A percentile compares a stretch with the other conserved stretches of the same genome.
Evolutionary conservation across 1,284 basidiomycete species (phyloP).

Genomic region (Irpex lacteus): DNA sequence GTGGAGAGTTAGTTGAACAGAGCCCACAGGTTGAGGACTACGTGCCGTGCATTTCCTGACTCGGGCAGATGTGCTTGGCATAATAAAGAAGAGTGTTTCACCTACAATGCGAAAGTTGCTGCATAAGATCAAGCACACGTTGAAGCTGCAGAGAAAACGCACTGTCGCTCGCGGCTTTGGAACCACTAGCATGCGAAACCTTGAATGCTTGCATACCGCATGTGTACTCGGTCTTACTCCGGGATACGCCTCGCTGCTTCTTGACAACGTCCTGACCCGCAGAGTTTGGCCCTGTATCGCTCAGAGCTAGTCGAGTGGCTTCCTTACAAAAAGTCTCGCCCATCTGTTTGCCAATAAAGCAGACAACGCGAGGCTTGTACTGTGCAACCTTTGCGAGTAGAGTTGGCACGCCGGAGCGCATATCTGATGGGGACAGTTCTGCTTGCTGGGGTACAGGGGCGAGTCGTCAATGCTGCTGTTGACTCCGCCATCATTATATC

Average conservation of each 20-base stretch:
- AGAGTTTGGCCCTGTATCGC: too few species aligned
- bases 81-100: slow-evolving; percentile 65
- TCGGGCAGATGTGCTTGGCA: slow-evolving; percentile 71
- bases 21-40: neutral
- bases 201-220: slow-evolving; percentile 53
- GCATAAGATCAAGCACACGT: neutral
- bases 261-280: too few species aligned
- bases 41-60: too few species aligned
- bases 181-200: slow-evolving; percentile 18
- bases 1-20: neutral
- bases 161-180: too few species aligned
- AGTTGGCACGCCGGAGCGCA: slow-evolving; percentile 23
- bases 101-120: neutral
- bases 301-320: neutral
- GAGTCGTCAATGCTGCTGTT: too few species aligned
- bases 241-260: neutral
- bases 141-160: too few species aligned
- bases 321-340: slow-evolving; percentile 38
- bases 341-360: slow-evolving; percentile 74
- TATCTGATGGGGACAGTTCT: slow-evolving; percentile 23
- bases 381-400: slow-evolving; percentile 55
- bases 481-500: neutral
- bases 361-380: slow-evolving; percentile 59
- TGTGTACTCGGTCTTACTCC: slow-evolving; percentile 11
- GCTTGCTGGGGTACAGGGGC: too few species aligned